These are phyloP conservation scores for Cucurbita argyrosperma DNA, from an alignment of 306 rosid species.

Conservation along the genomic window DNA sequence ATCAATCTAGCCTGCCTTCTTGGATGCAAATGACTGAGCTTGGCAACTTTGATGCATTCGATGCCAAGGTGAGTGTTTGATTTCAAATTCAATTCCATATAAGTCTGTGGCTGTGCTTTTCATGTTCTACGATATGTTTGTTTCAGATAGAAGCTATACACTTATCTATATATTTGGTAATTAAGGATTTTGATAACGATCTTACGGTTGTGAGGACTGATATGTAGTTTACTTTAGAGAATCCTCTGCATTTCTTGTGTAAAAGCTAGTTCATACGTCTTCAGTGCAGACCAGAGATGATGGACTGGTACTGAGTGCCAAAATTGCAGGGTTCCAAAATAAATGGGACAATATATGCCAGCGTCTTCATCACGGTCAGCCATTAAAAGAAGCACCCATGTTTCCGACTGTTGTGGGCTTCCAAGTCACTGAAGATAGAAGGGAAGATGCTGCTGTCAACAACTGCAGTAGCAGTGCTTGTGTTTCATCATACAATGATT, in stretches of 20 bases:
- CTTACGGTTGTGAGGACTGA: not conserved
- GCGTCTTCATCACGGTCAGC: slow-evolving; percentile 21
- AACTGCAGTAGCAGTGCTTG: slow-evolving; percentile 16
- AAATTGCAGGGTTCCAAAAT: slow-evolving; percentile 27
- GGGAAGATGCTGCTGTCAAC: slow-evolving; percentile 19
- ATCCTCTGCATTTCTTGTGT: slow-evolving; percentile 36
- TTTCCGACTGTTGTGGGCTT: slow-evolving; percentile 46
- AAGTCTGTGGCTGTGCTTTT: not conserved
- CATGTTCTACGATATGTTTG: not conserved
- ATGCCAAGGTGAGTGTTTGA: slow-evolving; percentile 53
- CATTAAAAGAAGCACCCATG: slow-evolving; percentile 22
- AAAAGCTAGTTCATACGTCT: slow-evolving; percentile 48
- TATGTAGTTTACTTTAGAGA: slow-evolving; percentile 7
- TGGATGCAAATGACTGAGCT: slow-evolving; percentile 53
- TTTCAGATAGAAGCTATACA: not conserved
- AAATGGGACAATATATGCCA: slow-evolving; percentile 31
- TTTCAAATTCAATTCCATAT: not conserved
- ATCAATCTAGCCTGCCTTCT: slow-evolving; percentile 47
- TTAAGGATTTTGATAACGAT: not conserved
- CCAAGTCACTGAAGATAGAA: slow-evolving; percentile 21
- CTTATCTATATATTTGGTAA: not conserved
- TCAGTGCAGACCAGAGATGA: slow-evolving; percentile 94
- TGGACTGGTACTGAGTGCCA: slow-evolving; percentile 42
- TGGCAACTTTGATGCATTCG: slow-evolving; percentile 25
- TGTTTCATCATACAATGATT: slow-evolving; percentile 21